These are phyloP conservation scores for Pyrenochaeta sp. DNA, from an alignment of 2,329 filamentous ascomycete genomes.

Conservation along the genomic window DNA sequence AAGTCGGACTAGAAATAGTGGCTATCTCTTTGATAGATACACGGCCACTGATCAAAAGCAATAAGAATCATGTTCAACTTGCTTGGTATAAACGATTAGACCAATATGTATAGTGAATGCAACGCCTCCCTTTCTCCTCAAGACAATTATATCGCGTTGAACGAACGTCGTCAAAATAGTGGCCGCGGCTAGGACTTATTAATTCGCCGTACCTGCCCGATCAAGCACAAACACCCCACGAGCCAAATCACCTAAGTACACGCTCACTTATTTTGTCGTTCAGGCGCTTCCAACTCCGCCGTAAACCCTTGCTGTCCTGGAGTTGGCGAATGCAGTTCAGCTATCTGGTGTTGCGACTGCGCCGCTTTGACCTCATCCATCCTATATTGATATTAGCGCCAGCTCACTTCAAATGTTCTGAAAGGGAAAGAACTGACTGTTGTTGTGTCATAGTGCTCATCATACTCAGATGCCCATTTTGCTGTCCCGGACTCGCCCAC, in stretches of 20 bases:
- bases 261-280: constrained; percentile 10
- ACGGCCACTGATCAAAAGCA: too few species aligned
- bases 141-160: too few species aligned
- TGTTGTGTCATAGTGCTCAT: constrained; percentile 30
- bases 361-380: constrained; percentile 33
- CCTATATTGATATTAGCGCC: constrained; percentile 19
- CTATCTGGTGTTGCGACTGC: constrained; percentile 14
- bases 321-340: constrained; percentile 35
- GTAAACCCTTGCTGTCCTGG: constrained; percentile 31
- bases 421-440: constrained; percentile 27
- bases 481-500: constrained; percentile 27
- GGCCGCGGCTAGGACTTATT: background rate
- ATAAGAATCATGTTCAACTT: background rate
- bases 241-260: background rate
- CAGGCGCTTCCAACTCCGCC: constrained; percentile 36
- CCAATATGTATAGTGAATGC: background rate
- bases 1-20: too few species aligned
- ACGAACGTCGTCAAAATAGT: background rate
- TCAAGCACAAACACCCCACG: background rate
- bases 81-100: background rate
- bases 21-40: too few species aligned
- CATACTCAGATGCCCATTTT: constrained; percentile 24
- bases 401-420: background rate
- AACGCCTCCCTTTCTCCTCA: background rate
- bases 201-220: background rate